Evolutionary conservation across 2,329 filamentous ascomycete species (phyloP), one percentile per base, ranked within the genome.

Genomic region (Microdochium trichocladiopsis): DNA sequence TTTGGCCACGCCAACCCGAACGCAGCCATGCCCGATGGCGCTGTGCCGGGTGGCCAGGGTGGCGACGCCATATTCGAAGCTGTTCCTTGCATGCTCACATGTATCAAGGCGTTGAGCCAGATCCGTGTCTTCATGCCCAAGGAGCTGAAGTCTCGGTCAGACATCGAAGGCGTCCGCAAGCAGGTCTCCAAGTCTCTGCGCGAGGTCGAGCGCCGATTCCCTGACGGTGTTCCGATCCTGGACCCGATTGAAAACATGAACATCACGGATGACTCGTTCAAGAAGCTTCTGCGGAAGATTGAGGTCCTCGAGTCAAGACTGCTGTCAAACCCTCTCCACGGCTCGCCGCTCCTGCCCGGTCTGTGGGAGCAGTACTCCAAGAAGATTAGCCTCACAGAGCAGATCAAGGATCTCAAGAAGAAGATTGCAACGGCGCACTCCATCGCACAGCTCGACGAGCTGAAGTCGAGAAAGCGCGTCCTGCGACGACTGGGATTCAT

Each of bases 211-310:
- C 84, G 84, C 59, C 86, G 94, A 24, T 97, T 99, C 72, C 91
- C 92, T 1, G 94, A 99, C 64, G 94, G 94, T 2, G 75, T 99
- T 52, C 87, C 94, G 2, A 78, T 92, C 6, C 73, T 99, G 18
- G 94, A 99, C 63, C 94, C 94, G 0, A 86, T 99, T 37, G 92
- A 97, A 68, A 92, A 96, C 64, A 97, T 99, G 94, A 82, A 84
- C 25, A 97, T 99, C 62, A 86, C 79, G 3, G 94, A 97, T 62
- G 91, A 96, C 1, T 85, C 84, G 0, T 97, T 99, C 75, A 96
- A 95, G 76, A 90, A 91, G 66, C 81, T 96, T 3, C 80, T 97
- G 52, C 75, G 91, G 70, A 97, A 97, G 82, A 96, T 99, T 55
- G 94, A 99, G 71, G 89, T 97, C 11, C 81, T 99, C 2, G 94